phyloP scores from a whole-genome alignment of 805 yeast genomes.

The Metschnikowia shivogae region DNA sequence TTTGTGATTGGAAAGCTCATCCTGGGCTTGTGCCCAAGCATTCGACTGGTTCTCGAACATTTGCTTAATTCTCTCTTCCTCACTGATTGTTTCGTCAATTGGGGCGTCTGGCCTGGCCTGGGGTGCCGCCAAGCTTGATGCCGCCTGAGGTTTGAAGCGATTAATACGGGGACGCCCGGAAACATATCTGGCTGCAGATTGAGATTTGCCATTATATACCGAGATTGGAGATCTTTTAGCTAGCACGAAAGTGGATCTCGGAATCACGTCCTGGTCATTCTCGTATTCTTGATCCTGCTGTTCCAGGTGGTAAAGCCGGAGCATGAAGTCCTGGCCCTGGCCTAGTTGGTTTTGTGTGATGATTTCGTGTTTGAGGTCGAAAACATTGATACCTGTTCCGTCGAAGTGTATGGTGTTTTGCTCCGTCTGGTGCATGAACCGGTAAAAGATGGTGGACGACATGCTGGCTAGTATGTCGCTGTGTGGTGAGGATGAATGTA shows the following conservation, averaged over 20 bases:
- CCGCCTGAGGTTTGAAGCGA: slow-evolving; percentile 38
- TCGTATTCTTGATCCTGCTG: slow-evolving; percentile 64
- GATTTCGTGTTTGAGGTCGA: slow-evolving; percentile 89
- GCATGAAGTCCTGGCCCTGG: slow-evolving; percentile 79
- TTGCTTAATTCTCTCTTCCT: slow-evolving; percentile 81
- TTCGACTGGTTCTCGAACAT: slow-evolving; percentile 93
- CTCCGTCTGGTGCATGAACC: slow-evolving; percentile 77
- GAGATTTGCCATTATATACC: slow-evolving; percentile 29
- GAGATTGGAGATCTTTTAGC: slow-evolving; percentile 68
- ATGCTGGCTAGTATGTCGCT: slow-evolving; percentile 28
- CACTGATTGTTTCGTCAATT: slow-evolving; percentile 49
- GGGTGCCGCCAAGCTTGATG: slow-evolving; percentile 14
- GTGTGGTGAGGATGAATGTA: neutral
- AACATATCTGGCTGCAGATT: slow-evolving; percentile 57
- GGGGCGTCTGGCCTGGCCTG: slow-evolving; percentile 14
- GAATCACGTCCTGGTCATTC: slow-evolving; percentile 88
- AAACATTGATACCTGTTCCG: slow-evolving; percentile 94
- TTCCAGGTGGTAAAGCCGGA: slow-evolving; percentile 57
- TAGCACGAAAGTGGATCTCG: slow-evolving; percentile 79
- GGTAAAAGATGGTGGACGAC: slow-evolving; percentile 87
- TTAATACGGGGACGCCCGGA: slow-evolving; percentile 61
- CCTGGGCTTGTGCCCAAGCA: slow-evolving; percentile 94
- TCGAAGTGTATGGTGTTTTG: slow-evolving; percentile 81
- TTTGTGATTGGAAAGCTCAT: slow-evolving; percentile 79
- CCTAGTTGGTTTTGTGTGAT: slow-evolving; percentile 76